phyloP scores from a whole-genome alignment of 129 eudicot species.

The Tagetes patula region DNA sequence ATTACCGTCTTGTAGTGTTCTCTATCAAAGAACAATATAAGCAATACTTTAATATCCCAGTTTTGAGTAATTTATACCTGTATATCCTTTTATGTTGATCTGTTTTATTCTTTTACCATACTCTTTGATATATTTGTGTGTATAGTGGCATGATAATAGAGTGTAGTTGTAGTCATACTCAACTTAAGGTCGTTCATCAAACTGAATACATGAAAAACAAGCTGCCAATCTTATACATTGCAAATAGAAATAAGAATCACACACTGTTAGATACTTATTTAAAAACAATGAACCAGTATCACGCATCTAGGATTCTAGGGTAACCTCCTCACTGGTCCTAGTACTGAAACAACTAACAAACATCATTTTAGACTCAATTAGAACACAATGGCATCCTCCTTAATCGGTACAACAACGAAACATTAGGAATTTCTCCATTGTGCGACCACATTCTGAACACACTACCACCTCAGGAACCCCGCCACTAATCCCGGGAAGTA shows the following conservation, averaged over 20 bases:
- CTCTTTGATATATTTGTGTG: slow-evolving; percentile 6
- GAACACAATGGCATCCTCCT: slow-evolving; percentile 14
- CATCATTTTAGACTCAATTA: slow-evolving; percentile 17
- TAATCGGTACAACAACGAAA: slow-evolving; percentile 81
- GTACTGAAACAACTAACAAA: slow-evolving; percentile 28
- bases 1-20: not conserved
- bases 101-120: slow-evolving; percentile 5
- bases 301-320: slow-evolving; percentile 28
- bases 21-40: not conserved
- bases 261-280: slow-evolving; percentile 21
- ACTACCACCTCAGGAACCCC: slow-evolving; percentile 77
- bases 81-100: slow-evolving; percentile 7
- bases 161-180: slow-evolving; percentile 11
- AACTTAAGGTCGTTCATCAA: slow-evolving; percentile 15
- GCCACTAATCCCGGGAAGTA: slow-evolving; percentile 77
- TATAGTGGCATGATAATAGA: not conserved
- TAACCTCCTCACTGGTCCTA: slow-evolving; percentile 33
- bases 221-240: slow-evolving; percentile 22
- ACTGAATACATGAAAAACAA: slow-evolving; percentile 11
- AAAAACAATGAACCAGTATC: slow-evolving; percentile 29
- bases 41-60: not conserved
- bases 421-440: slow-evolving; percentile 87
- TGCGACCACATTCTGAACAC: slow-evolving; percentile 76
- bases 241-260: slow-evolving; percentile 20
- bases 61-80: not conserved